Evolutionary conservation across 208 protist genomes (phyloP), one percentile per base, ranked within the genome.

Genomic region (Sergeia podlipaevii): DNA sequence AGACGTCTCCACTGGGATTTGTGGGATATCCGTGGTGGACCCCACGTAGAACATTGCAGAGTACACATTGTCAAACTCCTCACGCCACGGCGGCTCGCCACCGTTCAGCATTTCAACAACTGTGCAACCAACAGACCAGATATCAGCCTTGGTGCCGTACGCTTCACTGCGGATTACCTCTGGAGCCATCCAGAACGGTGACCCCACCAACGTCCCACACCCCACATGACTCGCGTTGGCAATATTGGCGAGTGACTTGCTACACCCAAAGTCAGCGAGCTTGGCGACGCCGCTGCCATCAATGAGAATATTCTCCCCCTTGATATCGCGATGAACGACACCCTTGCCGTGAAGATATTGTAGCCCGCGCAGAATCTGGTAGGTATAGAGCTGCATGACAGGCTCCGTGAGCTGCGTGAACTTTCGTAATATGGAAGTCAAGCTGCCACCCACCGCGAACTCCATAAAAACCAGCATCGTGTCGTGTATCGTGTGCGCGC

Each of bases 71-170:
- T 88, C 81, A 62, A 93, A 93, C 43, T 83, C 68, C 38, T 85
- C 68, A 1, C 68, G 60, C 85, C 80, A 89, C 62, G 85, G 85
- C 3, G 80, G 80, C 42, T 78, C 65, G 13, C 80, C 80, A 28
- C 85, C 77, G 60, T 93, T 93, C 29, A 92, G 75, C 88, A 97
- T 89, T 57, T 97, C 93, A 0, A 97, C 88, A 0, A 89, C 83
- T 3, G 91, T 97, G 68, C 93, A 97, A 38, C 92, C 92, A 10
- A 91, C 85, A 6, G 88, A 95, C 93, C 90, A 97, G 37, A 96
- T 95, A 57, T 97, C 93, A 15, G 89, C 86, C 61, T 88, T 88
- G 20, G 75, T 88, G 60, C 78, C 85, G 61, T 91, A 91, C 0
- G 75, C 68, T 53, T 91, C 83, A 43, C 74, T 91, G 28, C 78